phyloP scores from a whole-genome alignment of 1,139 yeast species.

The Pichia sp. region DNA sequence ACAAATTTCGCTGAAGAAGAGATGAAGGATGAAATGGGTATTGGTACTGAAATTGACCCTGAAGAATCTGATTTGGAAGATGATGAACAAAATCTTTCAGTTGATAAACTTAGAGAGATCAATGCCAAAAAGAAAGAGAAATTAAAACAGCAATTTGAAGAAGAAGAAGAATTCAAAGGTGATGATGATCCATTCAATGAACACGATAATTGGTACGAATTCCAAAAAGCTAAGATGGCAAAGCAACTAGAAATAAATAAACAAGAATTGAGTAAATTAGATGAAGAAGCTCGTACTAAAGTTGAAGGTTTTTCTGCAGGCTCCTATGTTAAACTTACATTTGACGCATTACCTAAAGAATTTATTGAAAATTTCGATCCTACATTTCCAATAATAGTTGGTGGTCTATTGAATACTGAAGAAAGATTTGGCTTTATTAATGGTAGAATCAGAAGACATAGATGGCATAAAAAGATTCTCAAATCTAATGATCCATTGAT shows the following conservation, averaged over 20 bases:
- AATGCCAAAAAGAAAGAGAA: slow-evolving; percentile 90
- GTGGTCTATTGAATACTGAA: slow-evolving; percentile 87
- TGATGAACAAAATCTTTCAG: slow-evolving; percentile 36
- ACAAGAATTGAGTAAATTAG: slow-evolving; percentile 68
- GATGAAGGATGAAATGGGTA: slow-evolving; percentile 26
- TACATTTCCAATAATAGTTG: slow-evolving; percentile 74
- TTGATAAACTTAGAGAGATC: slow-evolving; percentile 64
- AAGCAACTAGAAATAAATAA: slow-evolving; percentile 92
- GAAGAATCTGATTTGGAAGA: slow-evolving; percentile 29
- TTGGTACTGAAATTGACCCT: slow-evolving; percentile 31
- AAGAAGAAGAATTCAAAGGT: slow-evolving; percentile 47
- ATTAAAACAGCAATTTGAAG: slow-evolving; percentile 81
- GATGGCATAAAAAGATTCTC: slow-evolving; percentile 97
- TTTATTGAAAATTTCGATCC: slow-evolving; percentile 84
- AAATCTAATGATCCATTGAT: slow-evolving; percentile 95
- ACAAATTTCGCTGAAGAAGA: slow-evolving; percentile 27
- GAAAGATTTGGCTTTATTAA: slow-evolving; percentile 89
- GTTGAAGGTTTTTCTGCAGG: slow-evolving; percentile 95
- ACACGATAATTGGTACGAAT: slow-evolving; percentile 93
- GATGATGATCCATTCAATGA: slow-evolving; percentile 71
- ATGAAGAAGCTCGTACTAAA: slow-evolving; percentile 61
- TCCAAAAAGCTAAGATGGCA: slow-evolving; percentile 94
- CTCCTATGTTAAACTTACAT: slow-evolving; percentile 83
- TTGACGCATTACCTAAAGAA: slow-evolving; percentile 82
- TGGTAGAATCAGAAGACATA: slow-evolving; percentile 91